phyloP scores from a whole-genome alignment of 2,329 filamentous ascomycete species.

The Endocalyx cinctus region DNA sequence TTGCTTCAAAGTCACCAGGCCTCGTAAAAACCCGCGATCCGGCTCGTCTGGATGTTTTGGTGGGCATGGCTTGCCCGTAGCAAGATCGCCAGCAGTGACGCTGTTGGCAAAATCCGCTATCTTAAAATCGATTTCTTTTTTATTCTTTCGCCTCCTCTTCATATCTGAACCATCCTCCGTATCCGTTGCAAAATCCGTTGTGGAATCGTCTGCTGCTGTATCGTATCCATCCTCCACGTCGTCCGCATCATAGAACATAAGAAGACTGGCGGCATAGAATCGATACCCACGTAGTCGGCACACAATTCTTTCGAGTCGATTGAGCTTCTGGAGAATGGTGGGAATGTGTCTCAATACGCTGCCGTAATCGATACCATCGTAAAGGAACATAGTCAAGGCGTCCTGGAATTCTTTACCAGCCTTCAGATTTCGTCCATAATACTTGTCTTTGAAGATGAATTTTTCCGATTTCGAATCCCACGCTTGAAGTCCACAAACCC shows the following conservation, averaged over 20 bases:
- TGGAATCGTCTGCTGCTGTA: slow-evolving; percentile 50
- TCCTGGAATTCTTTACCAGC: slow-evolving; percentile 85
- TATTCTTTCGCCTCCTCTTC: slow-evolving; percentile 42
- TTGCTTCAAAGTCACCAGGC: slow-evolving; percentile 68
- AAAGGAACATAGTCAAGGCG: slow-evolving; percentile 83
- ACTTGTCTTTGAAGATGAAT: slow-evolving; percentile 97
- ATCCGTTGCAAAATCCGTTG: slow-evolving; percentile 55
- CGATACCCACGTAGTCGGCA: slow-evolving; percentile 76
- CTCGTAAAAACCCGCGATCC: slow-evolving; percentile 84
- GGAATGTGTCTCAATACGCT: slow-evolving; percentile 86
- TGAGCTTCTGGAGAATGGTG: slow-evolving; percentile 77
- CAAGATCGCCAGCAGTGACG: slow-evolving; percentile 77
- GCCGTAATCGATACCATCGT: slow-evolving; percentile 76
- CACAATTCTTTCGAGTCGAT: slow-evolving; percentile 78
- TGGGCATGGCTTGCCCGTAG: slow-evolving; percentile 63
- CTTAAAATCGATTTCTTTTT: slow-evolving; percentile 77
- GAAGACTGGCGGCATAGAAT: slow-evolving; percentile 89
- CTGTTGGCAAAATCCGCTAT: slow-evolving; percentile 99
- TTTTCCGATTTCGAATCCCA: slow-evolving; percentile 82
- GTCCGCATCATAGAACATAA: slow-evolving; percentile 96
- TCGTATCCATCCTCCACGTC: slow-evolving; percentile 50
- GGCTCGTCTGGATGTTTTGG: slow-evolving; percentile 75
- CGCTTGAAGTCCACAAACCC: slow-evolving; percentile 92
- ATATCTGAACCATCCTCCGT: slow-evolving; percentile 45
- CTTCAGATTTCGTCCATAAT: slow-evolving; percentile 85